Evolutionary conservation across 176 grass and related monocot species (phyloP).

Genomic region (Puya raimondii): DNA sequence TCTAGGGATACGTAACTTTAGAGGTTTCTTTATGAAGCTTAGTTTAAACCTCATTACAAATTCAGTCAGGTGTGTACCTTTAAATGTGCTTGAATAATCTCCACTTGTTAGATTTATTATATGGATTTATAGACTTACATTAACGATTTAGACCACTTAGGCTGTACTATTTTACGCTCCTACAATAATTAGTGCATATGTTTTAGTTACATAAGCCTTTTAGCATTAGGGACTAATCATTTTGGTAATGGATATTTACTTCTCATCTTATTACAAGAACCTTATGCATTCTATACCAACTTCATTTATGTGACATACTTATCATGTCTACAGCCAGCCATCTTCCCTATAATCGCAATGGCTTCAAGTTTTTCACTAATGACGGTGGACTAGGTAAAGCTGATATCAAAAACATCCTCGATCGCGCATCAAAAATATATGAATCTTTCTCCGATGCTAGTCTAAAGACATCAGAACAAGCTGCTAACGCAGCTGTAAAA

Average conservation of each 20-base stretch:
- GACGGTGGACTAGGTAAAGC: constrained; percentile 80
- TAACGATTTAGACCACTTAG: too few relatives aligned
- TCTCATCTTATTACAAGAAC: neutral
- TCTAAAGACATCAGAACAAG: constrained; percentile 30
- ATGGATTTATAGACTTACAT: too few relatives aligned
- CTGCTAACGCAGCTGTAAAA: constrained; percentile 32
- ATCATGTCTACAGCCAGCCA: constrained; percentile 69
- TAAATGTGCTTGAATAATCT: too few relatives aligned
- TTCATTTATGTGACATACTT: neutral
- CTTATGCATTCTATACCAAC: neutral
- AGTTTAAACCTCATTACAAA: too few relatives aligned
- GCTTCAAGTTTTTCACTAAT: constrained; percentile 95
- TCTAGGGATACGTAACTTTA: too few relatives aligned
- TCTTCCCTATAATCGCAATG: constrained; percentile 95
- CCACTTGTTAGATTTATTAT: too few relatives aligned
- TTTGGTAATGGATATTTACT: neutral
- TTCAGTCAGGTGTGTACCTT: too few relatives aligned
- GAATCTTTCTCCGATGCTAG: constrained; percentile 36
- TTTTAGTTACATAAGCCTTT: too few relatives aligned
- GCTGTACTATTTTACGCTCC: too few relatives aligned
- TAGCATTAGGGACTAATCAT: too few relatives aligned
- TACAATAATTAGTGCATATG: too few relatives aligned
- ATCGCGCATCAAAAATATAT: constrained; percentile 50
- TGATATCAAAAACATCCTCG: constrained; percentile 88
- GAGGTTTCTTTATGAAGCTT: too few relatives aligned